Evolutionary conservation across 2,329 filamentous ascomycete genomes (phyloP).

Genomic region (Hypomyces perniciosus): DNA sequence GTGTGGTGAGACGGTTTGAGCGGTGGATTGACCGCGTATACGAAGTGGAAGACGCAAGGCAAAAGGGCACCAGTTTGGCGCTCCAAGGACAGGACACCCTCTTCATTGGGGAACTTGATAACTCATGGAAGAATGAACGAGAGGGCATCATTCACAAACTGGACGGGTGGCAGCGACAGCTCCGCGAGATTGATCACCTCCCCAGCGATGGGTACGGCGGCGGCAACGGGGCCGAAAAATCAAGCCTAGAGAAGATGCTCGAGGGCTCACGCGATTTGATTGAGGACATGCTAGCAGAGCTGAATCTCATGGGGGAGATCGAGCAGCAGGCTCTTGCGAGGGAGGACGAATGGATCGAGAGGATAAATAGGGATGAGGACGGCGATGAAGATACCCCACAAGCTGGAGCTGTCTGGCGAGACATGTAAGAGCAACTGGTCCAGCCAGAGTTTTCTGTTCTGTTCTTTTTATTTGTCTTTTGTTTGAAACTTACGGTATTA

Average conservation of each 20-base stretch:
- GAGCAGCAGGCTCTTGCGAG: slow-evolving; percentile 50
- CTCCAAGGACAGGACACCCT: slow-evolving; percentile 32
- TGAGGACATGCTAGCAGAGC: slow-evolving; percentile 55
- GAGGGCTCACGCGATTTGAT: slow-evolving; percentile 44
- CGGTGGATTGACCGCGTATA: slow-evolving; percentile 47
- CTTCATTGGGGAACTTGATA: slow-evolving; percentile 52
- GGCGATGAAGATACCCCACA: slow-evolving; percentile 30
- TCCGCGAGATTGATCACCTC: slow-evolving; percentile 35
- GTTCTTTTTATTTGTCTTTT: not conserved
- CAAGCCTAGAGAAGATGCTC: slow-evolving; percentile 44
- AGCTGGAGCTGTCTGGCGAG: slow-evolving; percentile 46
- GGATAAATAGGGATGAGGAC: slow-evolving; percentile 41
- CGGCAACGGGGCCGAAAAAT: slow-evolving; percentile 23
- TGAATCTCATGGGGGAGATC: slow-evolving; percentile 56
- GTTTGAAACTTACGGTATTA: not conserved
- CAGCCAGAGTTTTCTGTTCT: not conserved
- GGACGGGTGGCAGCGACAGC: slow-evolving; percentile 45
- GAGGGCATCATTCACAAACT: slow-evolving; percentile 46
- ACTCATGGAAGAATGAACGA: slow-evolving; percentile 54
- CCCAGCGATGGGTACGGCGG: not conserved
- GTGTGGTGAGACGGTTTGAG: slow-evolving; percentile 53
- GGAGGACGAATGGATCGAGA: slow-evolving; percentile 55
- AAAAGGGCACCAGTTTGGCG: slow-evolving; percentile 27
- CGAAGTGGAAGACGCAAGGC: slow-evolving; percentile 41
- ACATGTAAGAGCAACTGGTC: slow-evolving; percentile 19